phyloP scores from a whole-genome alignment of 345 rosid genomes.

The Erucastrum elatum region DNA sequence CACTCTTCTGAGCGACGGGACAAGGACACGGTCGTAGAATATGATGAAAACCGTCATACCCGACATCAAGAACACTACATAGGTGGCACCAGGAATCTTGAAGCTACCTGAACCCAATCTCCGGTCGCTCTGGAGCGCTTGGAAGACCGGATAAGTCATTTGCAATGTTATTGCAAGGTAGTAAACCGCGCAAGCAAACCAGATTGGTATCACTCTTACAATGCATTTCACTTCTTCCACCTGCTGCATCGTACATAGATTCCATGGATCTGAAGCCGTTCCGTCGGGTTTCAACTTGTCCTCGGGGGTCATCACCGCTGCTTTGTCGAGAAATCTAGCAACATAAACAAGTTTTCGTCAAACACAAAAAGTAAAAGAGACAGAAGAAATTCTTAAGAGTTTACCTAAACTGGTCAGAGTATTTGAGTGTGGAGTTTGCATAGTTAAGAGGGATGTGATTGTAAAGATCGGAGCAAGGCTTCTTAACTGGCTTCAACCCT shows the following conservation, averaged over 20 bases:
- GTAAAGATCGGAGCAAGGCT: conserved; percentile 43
- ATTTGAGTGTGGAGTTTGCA: conserved; percentile 25
- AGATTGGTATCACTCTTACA: conserved; percentile 58
- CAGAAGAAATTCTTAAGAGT: not conserved
- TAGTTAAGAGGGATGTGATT: conserved; percentile 38
- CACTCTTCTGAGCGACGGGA: conserved; percentile 44
- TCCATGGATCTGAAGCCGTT: conserved; percentile 54
- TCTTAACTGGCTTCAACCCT: conserved; percentile 44
- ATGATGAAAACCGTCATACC: conserved; percentile 52
- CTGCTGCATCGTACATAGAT: conserved; percentile 62
- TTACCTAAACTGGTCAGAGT: conserved; percentile 43
- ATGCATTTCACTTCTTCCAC: conserved; percentile 70
- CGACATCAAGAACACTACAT: conserved; percentile 52
- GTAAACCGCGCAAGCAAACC: conserved; percentile 51
- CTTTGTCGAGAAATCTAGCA: conserved; percentile 59
- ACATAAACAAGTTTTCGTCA: not conserved
- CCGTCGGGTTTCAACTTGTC: conserved; percentile 53
- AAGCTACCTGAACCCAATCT: conserved; percentile 52
- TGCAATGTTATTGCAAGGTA: conserved; percentile 41
- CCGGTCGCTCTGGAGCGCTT: conserved; percentile 58
- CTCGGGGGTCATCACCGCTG: conserved; percentile 47
- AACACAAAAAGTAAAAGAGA: not conserved
- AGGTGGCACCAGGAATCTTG: conserved; percentile 53
- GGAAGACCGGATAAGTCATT: conserved; percentile 56
- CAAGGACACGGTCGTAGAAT: conserved; percentile 52